Evolutionary conservation across 441 rosid species (phyloP), one percentile per base, ranked within the genome.

Genomic region (Adansonia grandidieri): DNA sequence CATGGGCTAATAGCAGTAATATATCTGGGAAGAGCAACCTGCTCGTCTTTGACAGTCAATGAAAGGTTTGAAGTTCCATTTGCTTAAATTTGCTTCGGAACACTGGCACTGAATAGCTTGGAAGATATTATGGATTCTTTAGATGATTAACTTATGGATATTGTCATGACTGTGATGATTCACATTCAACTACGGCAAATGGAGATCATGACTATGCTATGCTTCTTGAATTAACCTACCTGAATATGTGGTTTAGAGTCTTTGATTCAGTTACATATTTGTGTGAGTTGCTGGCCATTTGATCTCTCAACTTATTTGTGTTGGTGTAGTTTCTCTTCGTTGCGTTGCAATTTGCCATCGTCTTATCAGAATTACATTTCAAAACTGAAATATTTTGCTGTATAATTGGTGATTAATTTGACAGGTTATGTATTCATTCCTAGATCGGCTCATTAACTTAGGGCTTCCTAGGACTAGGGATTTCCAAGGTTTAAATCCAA

Each of bases 381-480:
- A 17, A 53, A 37, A 42, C 58, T 66, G 8, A 10, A 45, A n/a
- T 37, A 44, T n/a, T 42, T 32, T 56, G 74, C 17, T 66, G 10
- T 58, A 37, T 72, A 20, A 24, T 9, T 48, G 56, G 74, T 56
- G 77, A 40, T 22, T 80, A 6, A 50, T 64, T 71, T 80, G 77
- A 61, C 90, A 94, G 98, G 53, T 96, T 6, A 96, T 96, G 99
- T 91, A 82, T 80, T 82, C 99, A 1, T 96, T 96, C 89, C 82
- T 96, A 71, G 98, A 96, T 48, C 92, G 98, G 79, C 92, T 96
- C 61, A 90, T 96, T 40, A 96, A 94, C 79, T 81, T 96, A 86
- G 99, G 95, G 71, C 93, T 96, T 82, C 99, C 99, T 0, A 85
- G 98, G 81, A 86, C 97, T 47, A 86, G 97, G 84, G 99, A 96